Conservation (phyloP, 768 basidiomycete species). For the Kwoniella pini region DNA sequence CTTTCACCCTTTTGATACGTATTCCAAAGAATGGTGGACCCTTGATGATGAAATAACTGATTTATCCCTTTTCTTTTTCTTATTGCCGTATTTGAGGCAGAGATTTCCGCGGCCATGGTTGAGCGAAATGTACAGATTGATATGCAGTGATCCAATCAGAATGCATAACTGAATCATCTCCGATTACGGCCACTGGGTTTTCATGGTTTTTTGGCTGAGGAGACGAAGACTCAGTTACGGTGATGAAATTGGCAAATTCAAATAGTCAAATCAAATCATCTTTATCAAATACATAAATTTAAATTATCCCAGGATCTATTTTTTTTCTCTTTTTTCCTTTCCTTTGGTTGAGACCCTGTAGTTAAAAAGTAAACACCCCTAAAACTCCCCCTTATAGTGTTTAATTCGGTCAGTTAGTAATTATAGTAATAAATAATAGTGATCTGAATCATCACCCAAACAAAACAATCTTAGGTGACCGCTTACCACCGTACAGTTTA, state of each 20-base stretch:
- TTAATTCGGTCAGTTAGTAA: neutral
- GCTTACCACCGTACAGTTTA: neutral
- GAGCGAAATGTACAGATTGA: neutral
- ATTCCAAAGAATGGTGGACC: neutral
- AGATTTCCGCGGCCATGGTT: constrained; percentile 9
- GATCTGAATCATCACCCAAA: constrained; percentile 1
- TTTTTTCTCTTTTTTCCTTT: neutral
- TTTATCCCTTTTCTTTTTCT: neutral
- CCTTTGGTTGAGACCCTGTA: neutral
- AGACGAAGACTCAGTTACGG: neutral
- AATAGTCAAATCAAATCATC: constrained; percentile 4
- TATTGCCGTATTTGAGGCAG: neutral
- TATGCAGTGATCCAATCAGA: neutral
- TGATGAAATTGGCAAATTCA: constrained; percentile 3
- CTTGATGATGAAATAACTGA: neutral
- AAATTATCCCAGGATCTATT: neutral
- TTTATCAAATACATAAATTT: no score
- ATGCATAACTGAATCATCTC: neutral
- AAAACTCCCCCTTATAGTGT: neutral
- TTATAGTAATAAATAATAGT: no score
- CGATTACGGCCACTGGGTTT: constrained; percentile 5
- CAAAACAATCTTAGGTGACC: neutral
- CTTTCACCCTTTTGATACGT: neutral
- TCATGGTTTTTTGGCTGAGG: neutral
- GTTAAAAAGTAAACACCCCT: neutral